Conservation (phyloP, 2,329 filamentous ascomycete species). For the Talaromyces atroroseus region DNA sequence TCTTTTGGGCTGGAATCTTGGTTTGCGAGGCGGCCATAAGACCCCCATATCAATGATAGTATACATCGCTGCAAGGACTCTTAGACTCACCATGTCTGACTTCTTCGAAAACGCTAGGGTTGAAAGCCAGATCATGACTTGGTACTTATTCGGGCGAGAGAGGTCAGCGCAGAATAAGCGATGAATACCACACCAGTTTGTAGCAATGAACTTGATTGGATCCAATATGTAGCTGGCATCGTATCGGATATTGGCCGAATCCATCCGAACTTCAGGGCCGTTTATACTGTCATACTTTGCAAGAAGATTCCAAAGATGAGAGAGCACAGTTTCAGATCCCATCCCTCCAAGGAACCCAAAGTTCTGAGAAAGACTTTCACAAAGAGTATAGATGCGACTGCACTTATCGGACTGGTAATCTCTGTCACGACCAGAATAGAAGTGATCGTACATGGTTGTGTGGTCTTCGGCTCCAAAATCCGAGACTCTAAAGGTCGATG, state of each 20-base stretch:
- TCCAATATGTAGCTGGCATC: slow-evolving; percentile 5
- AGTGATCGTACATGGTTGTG: not conserved
- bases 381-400: not conserved
- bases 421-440: slow-evolving; percentile 1
- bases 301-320: slow-evolving; percentile 1
- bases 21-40: not conserved
- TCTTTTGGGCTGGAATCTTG: not conserved
- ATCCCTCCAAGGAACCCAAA: not conserved
- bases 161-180: not conserved
- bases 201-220: not conserved
- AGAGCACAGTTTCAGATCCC: not conserved
- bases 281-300: not conserved
- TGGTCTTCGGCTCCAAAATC: slow-evolving; percentile 1
- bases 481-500: slow-evolving; percentile 23
- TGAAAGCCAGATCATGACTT: too few species aligned
- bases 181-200: slow-evolving; percentile 5
- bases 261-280: slow-evolving; percentile 3
- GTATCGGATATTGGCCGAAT: slow-evolving; percentile 1
- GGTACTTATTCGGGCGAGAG: too few species aligned
- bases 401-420: not conserved
- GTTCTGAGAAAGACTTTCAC: not conserved
- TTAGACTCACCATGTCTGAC: not conserved
- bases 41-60: not conserved
- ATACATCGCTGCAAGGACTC: not conserved
- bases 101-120: not conserved